Conservation (phyloP, 139 green algal species). For the Micractinium conductrix region DNA sequence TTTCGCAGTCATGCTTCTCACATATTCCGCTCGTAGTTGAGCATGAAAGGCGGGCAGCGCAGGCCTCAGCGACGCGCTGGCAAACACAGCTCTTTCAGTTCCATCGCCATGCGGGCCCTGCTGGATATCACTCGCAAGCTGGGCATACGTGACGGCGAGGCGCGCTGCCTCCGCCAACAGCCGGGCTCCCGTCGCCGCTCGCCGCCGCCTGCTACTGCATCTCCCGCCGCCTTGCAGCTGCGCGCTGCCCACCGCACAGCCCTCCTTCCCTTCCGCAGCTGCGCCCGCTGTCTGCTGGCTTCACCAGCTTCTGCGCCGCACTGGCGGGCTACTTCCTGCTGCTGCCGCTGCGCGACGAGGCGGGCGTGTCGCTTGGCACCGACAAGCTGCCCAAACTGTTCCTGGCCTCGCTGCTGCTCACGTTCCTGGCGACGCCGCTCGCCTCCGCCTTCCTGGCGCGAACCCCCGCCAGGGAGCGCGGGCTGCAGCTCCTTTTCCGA, state of each 20-base stretch:
- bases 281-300: neutral
- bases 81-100: too few species aligned
- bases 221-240: neutral
- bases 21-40: too few species aligned
- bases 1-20: too few species aligned
- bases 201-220: neutral
- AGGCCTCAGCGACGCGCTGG: too few species aligned
- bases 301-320: neutral
- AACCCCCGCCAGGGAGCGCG: constrained; percentile 27
- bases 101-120: neutral
- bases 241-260: too few species aligned
- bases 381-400: constrained; percentile 53
- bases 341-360: constrained; percentile 77
- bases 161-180: neutral
- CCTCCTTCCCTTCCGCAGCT: neutral
- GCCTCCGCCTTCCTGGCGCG: constrained; percentile 43
- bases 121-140: neutral
- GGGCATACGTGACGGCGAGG: neutral
- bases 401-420: constrained; percentile 37
- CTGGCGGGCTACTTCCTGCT: constrained; percentile 73
- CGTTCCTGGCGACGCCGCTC: constrained; percentile 44
- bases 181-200: neutral
- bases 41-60: too few species aligned
- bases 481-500: constrained; percentile 61
- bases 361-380: constrained; percentile 68